These are phyloP conservation scores for Psilocybe cyanescens DNA, from an alignment of 768 basidiomycete genomes.

Conservation along the genomic window DNA sequence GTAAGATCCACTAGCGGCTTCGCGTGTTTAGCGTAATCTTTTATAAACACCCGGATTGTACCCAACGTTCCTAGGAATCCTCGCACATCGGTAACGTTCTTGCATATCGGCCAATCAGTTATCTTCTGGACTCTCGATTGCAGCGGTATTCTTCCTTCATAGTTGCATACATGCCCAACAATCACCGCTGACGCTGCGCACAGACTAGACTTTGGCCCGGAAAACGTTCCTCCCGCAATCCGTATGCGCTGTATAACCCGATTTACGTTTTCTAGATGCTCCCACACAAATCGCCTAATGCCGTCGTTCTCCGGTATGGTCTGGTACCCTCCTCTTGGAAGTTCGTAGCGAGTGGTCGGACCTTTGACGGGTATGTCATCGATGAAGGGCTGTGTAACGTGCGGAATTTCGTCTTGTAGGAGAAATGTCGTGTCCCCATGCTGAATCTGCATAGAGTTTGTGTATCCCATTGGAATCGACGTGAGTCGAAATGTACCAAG, in stretches of 20 bases:
- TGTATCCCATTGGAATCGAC: background rate
- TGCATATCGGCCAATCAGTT: constrained; percentile 1
- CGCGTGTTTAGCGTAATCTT: background rate
- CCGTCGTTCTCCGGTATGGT: constrained; percentile 14
- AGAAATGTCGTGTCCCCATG: constrained; percentile 8
- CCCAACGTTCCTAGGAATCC: constrained; percentile 33
- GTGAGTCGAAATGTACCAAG: too few species aligned
- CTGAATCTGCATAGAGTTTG: constrained; percentile 7
- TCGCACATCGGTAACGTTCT: constrained; percentile 1
- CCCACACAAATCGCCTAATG: background rate
- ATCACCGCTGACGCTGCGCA: background rate
- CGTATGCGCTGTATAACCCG: constrained; percentile 18
- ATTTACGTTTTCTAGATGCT: constrained; percentile 7
- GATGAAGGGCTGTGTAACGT: background rate
- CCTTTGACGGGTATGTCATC: constrained; percentile 30
- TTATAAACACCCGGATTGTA: constrained; percentile 30
- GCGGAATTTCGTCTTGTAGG: constrained; percentile 6
- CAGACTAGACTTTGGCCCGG: constrained; percentile 23
- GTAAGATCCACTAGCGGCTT: constrained; percentile 27
- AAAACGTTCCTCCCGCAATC: constrained; percentile 11
- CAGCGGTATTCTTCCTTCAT: constrained; percentile 34
- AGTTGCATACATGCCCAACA: constrained; percentile 35
- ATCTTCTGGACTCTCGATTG: constrained; percentile 24
- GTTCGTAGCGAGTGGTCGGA: constrained; percentile 23
- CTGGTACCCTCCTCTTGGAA: constrained; percentile 21